Percentiles rank a stretch among this genome's conserved stretches.
These are phyloP conservation scores for Xylaria scruposa DNA, from an alignment of 495 filamentous ascomycete genomes.

Conservation along the genomic window DNA sequence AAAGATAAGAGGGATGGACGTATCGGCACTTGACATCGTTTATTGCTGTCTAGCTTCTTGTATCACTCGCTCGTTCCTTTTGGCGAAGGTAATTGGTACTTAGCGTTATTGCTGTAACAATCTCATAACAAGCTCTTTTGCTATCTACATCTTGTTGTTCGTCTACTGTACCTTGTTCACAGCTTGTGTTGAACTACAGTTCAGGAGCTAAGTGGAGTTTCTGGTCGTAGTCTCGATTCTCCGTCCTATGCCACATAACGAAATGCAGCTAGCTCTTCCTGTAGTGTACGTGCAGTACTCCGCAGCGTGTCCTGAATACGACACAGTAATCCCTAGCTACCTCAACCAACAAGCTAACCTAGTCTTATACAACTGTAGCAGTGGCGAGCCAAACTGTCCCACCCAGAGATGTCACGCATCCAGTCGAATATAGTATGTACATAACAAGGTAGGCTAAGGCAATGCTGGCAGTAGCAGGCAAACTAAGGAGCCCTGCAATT, in stretches of 20 bases:
- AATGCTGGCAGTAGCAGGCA: not conserved
- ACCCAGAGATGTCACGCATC: not conserved
- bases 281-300: not conserved
- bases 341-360: not conserved
- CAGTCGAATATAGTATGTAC: not conserved
- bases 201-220: not conserved
- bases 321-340: not conserved
- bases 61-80: not conserved
- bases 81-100: not conserved
- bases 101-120: not conserved
- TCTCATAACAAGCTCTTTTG: not conserved
- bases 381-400: not conserved
- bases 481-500: not conserved
- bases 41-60: not conserved
- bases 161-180: not conserved
- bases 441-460: not conserved
- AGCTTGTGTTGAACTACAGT: not conserved
- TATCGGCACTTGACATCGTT: not conserved
- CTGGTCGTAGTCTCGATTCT: not conserved
- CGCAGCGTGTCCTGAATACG: slow-evolving; percentile 13
- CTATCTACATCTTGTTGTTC: not conserved
- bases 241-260: not conserved
- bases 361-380: not conserved
- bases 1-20: not conserved
- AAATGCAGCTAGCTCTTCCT: not conserved